phyloP scores from a whole-genome alignment of 495 filamentous ascomycete genomes.

The Bathelium albidoporum region DNA sequence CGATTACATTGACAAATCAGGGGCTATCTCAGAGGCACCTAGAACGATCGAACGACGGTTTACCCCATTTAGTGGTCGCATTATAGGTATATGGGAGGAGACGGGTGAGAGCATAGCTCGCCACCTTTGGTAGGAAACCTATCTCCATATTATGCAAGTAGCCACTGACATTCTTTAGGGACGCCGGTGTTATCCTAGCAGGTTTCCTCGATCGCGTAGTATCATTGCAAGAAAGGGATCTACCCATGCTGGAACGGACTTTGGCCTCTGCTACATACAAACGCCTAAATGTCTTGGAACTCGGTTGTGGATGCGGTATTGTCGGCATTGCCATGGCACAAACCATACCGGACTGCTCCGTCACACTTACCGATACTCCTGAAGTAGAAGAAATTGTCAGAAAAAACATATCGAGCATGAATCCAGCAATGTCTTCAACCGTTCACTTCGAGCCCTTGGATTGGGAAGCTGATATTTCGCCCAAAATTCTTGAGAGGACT shows the following conservation, averaged over 20 bases:
- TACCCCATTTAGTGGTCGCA: constrained; percentile 10
- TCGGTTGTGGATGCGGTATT: constrained; percentile 77
- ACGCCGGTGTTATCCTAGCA: constrained; percentile 54
- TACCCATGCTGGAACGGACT: constrained; percentile 20
- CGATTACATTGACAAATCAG: constrained; percentile 35
- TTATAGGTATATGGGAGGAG: constrained; percentile 64
- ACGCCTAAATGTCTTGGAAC: constrained; percentile 44
- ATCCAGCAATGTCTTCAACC: constrained; percentile 30
- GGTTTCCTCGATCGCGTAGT: constrained; percentile 32
- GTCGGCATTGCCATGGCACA: constrained; percentile 67
- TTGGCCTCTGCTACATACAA: constrained; percentile 19
- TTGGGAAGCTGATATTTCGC: constrained; percentile 51
- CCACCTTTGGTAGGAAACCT: constrained; percentile 69
- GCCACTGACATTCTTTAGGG: constrained; percentile 38
- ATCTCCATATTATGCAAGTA: neutral
- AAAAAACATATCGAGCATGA: constrained; percentile 42
- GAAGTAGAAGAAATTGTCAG: constrained; percentile 59
- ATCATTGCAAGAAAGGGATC: constrained; percentile 10
- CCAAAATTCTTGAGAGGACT: constrained; percentile 28
- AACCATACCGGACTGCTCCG: constrained; percentile 41
- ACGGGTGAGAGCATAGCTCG: constrained; percentile 91
- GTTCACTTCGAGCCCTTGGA: constrained; percentile 56
- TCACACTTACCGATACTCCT: constrained; percentile 73
- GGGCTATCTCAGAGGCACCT: constrained; percentile 31
- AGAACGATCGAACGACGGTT: constrained; percentile 47